Evolutionary conservation across 129 eudicot species (phyloP), one percentile per base, ranked within the genome.

Genomic region (Flaveria ramosissima): DNA sequence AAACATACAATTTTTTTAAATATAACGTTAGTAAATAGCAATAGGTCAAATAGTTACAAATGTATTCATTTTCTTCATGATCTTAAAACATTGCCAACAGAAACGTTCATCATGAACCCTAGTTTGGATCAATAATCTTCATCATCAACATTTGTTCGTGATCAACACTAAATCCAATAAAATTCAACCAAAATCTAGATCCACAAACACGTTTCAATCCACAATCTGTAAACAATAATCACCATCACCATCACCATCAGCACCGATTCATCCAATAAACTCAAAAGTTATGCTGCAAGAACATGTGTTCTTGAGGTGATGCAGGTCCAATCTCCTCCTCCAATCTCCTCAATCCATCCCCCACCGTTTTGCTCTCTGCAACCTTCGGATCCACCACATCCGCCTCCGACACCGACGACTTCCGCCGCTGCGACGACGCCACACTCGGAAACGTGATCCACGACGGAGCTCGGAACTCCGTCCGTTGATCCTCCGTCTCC

Each of bases 361-460:
- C 96, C 15, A 84, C 85, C 32, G 59, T 78, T 72, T 72, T 84
- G 32, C 71, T 77, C 21, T 92, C 97, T 20, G 57, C 0, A 17
- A 62, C 75, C 82, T 85, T 89, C 27, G 82, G 84, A 56, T 89
- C 98, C 7, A 73, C 79, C 12, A 86, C 82, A 46, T 92, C 98
- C 5, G 85, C 91, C 24, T 92, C 98, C 0, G 96, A 92, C 43
- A 86, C 92, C 1, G 95, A 90, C 6, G 96, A 92, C 57, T 92
- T 92, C 71, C 96, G 80, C 76, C 98, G 83, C 70, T 92, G 98
- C 9, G 98, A 92, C 13, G 98, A 92, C 20, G 98, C 89, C 21
- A 92, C 96, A 39, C 98, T 92, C 1, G 98, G 98, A 65, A 92
- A 92, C 9, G 98, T 92, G 55, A 92, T 92, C 98, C 98, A 92